A percentile compares a stretch with the other conserved stretches of the same genome.
Conservation (phyloP, 2,329 filamentous ascomycete species). For the Parastagonospora avenae region DNA sequence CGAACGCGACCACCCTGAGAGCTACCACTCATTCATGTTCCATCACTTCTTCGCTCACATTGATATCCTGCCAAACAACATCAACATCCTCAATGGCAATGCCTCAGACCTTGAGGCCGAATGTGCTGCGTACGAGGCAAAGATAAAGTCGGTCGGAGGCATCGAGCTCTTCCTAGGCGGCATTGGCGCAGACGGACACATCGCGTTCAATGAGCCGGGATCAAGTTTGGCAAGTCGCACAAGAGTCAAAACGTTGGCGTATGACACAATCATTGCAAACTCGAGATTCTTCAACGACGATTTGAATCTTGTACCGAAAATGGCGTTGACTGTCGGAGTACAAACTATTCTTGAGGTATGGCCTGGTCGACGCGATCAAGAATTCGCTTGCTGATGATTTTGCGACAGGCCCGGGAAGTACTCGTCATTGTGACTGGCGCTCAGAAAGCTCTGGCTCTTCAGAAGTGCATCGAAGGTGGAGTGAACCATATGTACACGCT, state of each 20-base stretch:
- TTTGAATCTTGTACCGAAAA: conserved; percentile 73
- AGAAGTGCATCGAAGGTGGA: conserved; percentile 79
- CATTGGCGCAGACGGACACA: conserved; percentile 84
- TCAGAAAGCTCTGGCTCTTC: conserved; percentile 79
- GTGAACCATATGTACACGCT: conserved; percentile 93
- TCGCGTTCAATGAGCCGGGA: conserved; percentile 89
- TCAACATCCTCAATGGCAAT: conserved; percentile 84
- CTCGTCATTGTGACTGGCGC: conserved; percentile 82
- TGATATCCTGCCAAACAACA: conserved; percentile 79
- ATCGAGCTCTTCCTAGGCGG: conserved; percentile 89
- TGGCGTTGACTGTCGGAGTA: conserved; percentile 84
- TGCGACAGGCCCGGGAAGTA: conserved; percentile 68
- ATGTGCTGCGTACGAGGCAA: conserved; percentile 78
- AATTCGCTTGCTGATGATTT: conserved; percentile 20
- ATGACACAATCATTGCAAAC: conserved; percentile 86
- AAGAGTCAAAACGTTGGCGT: conserved; percentile 83
- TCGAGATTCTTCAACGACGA: conserved; percentile 82
- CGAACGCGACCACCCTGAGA: conserved; percentile 80
- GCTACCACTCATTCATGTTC: conserved; percentile 93
- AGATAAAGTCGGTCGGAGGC: conserved; percentile 74
- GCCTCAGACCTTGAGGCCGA: conserved; percentile 75
- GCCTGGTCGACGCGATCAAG: conserved; percentile 5
- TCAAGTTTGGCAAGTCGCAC: conserved; percentile 78
- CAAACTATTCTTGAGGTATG: conserved; percentile 75
- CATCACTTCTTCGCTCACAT: conserved; percentile 87